Conservation (phyloP, 352 stramenopile genomes). For the Phytophthora niederhauseri region DNA sequence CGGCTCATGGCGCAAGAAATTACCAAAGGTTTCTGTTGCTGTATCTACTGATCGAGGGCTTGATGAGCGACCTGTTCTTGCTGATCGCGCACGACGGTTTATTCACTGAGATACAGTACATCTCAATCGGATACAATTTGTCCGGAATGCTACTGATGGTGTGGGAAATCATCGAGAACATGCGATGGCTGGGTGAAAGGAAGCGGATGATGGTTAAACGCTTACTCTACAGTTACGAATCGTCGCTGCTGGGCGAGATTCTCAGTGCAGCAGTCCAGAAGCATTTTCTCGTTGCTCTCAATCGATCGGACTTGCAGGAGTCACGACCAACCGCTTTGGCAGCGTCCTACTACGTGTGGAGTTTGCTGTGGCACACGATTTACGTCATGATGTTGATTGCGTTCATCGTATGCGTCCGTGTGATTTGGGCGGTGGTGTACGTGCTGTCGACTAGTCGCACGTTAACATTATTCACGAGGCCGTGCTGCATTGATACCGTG, state of each 20-base stretch:
- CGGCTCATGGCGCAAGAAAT: constrained; percentile 16
- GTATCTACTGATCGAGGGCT: constrained; percentile 30
- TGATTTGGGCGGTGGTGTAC: neutral
- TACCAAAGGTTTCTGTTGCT: constrained; percentile 20
- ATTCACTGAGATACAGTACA: constrained; percentile 21
- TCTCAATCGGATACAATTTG: constrained; percentile 35
- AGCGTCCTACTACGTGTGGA: constrained; percentile 32
- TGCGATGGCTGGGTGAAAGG: constrained; percentile 11
- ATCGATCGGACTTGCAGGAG: constrained; percentile 21
- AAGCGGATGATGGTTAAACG: constrained; percentile 16
- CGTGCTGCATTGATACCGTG: constrained; percentile 21
- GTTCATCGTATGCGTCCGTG: constrained; percentile 19
- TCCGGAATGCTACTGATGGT: constrained; percentile 26
- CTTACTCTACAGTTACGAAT: constrained; percentile 30
- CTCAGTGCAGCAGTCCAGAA: constrained; percentile 19
- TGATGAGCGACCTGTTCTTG: constrained; percentile 37
- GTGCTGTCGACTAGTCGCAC: constrained; percentile 1
- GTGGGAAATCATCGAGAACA: constrained; percentile 31
- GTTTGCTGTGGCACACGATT: constrained; percentile 20
- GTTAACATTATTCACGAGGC: constrained; percentile 2
- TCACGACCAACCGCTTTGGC: constrained; percentile 10
- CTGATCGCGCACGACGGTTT: constrained; percentile 27
- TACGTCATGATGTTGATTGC: constrained; percentile 23
- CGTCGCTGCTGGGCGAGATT: constrained; percentile 25
- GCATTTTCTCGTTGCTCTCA: constrained; percentile 17